These are phyloP conservation scores for Sporothrix inflata DNA, from an alignment of 2,329 filamentous ascomycete species.

Conservation along the genomic window DNA sequence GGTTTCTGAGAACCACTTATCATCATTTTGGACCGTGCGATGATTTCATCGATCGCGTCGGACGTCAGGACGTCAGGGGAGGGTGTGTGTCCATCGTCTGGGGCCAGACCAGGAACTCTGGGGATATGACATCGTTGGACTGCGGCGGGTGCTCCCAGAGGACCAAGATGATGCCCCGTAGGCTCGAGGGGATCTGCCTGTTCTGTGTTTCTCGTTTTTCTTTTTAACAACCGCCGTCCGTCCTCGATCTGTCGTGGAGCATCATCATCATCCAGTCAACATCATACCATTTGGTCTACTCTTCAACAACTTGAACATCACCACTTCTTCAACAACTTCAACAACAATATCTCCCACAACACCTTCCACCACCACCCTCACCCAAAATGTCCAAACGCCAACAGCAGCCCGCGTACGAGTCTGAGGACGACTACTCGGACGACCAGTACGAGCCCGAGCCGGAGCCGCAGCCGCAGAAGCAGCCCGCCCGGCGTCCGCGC, in stretches of 20 bases:
- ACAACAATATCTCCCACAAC: background rate
- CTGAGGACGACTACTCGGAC: slow-evolving; percentile 42
- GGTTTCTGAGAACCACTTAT: too few species aligned
- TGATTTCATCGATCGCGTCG: background rate
- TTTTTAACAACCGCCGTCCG: slow-evolving; percentile 10
- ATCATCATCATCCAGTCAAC: slow-evolving; percentile 6
- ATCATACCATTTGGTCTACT: background rate
- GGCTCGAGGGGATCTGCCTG: too few species aligned
- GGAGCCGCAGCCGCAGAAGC: slow-evolving; percentile 32
- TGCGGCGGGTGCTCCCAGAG: background rate
- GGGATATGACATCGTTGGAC: too few species aligned
- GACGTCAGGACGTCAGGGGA: too few species aligned
- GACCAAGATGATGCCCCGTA: background rate
- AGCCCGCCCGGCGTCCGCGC: slow-evolving; percentile 32
- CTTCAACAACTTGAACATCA: background rate
- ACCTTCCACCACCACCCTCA: background rate
- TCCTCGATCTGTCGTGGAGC: background rate
- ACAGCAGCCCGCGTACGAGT: slow-evolving; percentile 41
- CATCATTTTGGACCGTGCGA: too few species aligned
- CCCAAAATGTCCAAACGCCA: slow-evolving; percentile 36
- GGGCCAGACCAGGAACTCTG: too few species aligned
- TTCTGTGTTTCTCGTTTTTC: background rate
- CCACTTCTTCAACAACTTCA: background rate
- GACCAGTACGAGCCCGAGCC: slow-evolving; percentile 36
- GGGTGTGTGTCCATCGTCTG: background rate